These are phyloP conservation scores for Yamadazyma songkhlaensis DNA, from an alignment of 1,139 yeast genomes.

Conservation along the genomic window DNA sequence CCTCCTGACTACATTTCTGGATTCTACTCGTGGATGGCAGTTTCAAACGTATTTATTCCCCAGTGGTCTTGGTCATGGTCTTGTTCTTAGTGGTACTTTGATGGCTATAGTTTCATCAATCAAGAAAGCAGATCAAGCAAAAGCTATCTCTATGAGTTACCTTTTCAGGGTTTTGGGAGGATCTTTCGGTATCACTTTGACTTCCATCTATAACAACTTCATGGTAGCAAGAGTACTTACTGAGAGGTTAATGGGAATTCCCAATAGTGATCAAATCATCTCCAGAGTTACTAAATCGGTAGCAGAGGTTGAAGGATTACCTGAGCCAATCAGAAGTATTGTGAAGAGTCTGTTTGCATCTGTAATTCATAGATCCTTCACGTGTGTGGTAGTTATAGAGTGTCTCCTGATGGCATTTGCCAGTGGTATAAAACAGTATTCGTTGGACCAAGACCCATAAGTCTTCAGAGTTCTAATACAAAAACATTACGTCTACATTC, in stretches of 20 bases:
- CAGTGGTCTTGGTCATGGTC: constrained; percentile 7
- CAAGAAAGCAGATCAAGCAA: constrained; percentile 5
- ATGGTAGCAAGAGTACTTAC: not conserved
- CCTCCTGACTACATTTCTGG: constrained; percentile 1
- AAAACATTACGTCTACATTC: too few species aligned
- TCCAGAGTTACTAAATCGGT: not conserved
- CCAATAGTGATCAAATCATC: constrained; percentile 1
- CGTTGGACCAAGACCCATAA: too few species aligned
- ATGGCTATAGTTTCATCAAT: constrained; percentile 7
- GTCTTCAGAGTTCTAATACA: too few species aligned
- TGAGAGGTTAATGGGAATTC: not conserved
- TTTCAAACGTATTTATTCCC: constrained; percentile 4
- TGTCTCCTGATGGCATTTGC: constrained; percentile 4
- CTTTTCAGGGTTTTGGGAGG: constrained; percentile 7
- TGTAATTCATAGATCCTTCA: constrained; percentile 6
- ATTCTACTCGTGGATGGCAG: constrained; percentile 2
- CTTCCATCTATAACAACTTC: constrained; percentile 6
- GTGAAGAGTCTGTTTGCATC: constrained; percentile 1
- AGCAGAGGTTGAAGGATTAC: constrained; percentile 3
- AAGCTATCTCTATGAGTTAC: constrained; percentile 9
- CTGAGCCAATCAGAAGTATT: not conserved
- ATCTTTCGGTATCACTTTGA: constrained; percentile 6
- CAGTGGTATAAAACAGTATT: constrained; percentile 3
- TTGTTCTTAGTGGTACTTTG: constrained; percentile 4
- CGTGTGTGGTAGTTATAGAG: constrained; percentile 3